phyloP scores from a whole-genome alignment of 2,329 filamentous ascomycete genomes.

The Metarhizium rileyi region DNA sequence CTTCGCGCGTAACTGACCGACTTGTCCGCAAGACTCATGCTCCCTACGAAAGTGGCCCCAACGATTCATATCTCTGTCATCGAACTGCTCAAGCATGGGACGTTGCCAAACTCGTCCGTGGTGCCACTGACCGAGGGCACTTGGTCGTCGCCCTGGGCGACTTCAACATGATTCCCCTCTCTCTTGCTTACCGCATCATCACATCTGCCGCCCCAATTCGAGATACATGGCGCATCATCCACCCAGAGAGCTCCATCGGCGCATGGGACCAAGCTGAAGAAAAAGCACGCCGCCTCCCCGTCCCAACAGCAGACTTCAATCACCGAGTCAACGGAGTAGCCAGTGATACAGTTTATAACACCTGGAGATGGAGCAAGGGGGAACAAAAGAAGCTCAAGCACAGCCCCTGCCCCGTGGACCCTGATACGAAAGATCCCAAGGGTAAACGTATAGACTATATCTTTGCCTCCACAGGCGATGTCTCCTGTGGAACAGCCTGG shows the following conservation, averaged over 20 bases:
- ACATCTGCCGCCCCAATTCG: constrained; percentile 66
- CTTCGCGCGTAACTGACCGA: background rate
- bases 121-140: constrained; percentile 69
- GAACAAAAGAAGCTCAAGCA: constrained; percentile 58
- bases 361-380: constrained; percentile 78
- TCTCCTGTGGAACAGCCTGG: constrained; percentile 42
- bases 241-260: constrained; percentile 76
- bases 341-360: constrained; percentile 78
- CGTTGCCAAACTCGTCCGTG: constrained; percentile 78
- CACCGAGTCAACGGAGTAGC: constrained; percentile 74
- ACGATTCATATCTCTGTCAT: constrained; percentile 84
- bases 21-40: constrained; percentile 51
- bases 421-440: constrained; percentile 55
- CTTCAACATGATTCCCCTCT: constrained; percentile 92
- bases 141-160: constrained; percentile 82
- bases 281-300: constrained; percentile 50
- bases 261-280: constrained; percentile 59
- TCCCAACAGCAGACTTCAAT: constrained; percentile 72
- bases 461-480: constrained; percentile 56
- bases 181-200: constrained; percentile 74
- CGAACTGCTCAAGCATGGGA: constrained; percentile 92
- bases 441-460: constrained; percentile 95
- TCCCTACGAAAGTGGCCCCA: constrained; percentile 69
- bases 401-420: constrained; percentile 48
- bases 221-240: constrained; percentile 76